Evolutionary conservation across 768 basidiomycete genomes (phyloP), one percentile per base, ranked within the genome.

Genomic region (Xerocomus spinulosus): DNA sequence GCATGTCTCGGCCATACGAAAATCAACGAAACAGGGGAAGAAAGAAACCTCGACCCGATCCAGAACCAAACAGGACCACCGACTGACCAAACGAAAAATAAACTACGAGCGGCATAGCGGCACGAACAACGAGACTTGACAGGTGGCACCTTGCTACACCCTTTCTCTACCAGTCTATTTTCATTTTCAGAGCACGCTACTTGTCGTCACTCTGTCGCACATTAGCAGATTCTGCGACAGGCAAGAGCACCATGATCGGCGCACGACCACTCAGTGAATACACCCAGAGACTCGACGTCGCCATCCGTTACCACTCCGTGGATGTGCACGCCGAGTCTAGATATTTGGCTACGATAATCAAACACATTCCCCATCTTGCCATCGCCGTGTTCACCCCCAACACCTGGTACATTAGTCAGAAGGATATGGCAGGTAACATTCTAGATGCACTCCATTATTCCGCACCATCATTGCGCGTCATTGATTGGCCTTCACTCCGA

Each of bases 201-300:
- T 10, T 65, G 4, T 18, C 40, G n/a, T 61, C 60, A 10, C 58
- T 65, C 17, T 45, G 41, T 7, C 44, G 9, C 36, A 43, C 54
- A 0, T 24, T 67, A 20, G 21, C 44, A 4, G 43, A 41, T 10
- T 62, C 56, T 1, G 41, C 45, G 1, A 24, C 25, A 10, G 55
- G 56, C 1, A 44, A 49, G 26, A 39, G 52, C 6, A 52, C 51
- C 10, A 4, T 63, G 9, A 28, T 24, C 6, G 21, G 55, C 29
- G 18, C 28, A 6, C 41, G 30, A 17, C 53, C 53, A 3, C 24
- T 67, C 3, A 62, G 65, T 12, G 51, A 49, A 26, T 57, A 54
- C 36, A 60, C 56, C 9, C 44, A 60, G 15, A 54, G 64, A 26
- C 34, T 66, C 15, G 64, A 66, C 39, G 46, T 66, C 13, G 53